Conservation (phyloP, 352 stramenopile species). For the Elongisporangium senticosum region DNA sequence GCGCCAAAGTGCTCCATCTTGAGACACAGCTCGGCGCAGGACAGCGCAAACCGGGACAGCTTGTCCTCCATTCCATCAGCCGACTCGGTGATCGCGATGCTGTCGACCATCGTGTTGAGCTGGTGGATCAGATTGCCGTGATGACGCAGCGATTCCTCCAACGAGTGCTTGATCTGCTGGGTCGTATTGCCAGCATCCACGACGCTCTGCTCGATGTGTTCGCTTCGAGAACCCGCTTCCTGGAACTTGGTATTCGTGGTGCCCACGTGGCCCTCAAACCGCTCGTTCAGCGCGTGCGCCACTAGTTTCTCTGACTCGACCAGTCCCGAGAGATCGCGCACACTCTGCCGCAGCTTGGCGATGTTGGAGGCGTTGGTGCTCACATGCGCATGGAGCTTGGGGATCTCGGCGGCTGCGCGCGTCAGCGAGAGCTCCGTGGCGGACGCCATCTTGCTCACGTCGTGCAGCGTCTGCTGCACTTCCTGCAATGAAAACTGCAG, state of each 20-base stretch:
- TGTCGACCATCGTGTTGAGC: conserved; percentile 61
- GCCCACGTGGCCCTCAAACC: conserved; percentile 26
- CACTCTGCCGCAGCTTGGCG: conserved; percentile 32
- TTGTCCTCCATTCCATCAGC: conserved; percentile 57
- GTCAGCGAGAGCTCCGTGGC: conserved; percentile 35
- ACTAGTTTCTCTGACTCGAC: conserved; percentile 28
- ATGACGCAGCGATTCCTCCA: conserved; percentile 38
- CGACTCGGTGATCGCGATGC: conserved; percentile 50
- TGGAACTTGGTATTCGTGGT: conserved; percentile 18
- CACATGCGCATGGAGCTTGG: conserved; percentile 39
- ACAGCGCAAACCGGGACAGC: conserved; percentile 35
- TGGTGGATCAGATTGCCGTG: conserved; percentile 63
- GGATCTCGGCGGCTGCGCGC: conserved; percentile 39
- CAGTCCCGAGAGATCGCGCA: conserved; percentile 25
- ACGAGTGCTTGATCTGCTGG: conserved; percentile 18
- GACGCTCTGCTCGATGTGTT: conserved; percentile 24
- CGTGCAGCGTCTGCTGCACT: conserved; percentile 36
- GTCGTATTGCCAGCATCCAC: conserved; percentile 14
- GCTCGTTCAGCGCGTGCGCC: conserved; percentile 13
- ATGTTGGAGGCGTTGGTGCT: conserved; percentile 32
- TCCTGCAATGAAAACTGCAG: conserved; percentile 39
- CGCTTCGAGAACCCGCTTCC: conserved; percentile 20
- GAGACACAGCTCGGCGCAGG: conserved; percentile 37
- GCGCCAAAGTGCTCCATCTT: conserved; percentile 51
- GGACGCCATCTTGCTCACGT: conserved; percentile 33